phyloP scores from a whole-genome alignment of 257 asterid genomes.

The Prunella vulgaris region DNA sequence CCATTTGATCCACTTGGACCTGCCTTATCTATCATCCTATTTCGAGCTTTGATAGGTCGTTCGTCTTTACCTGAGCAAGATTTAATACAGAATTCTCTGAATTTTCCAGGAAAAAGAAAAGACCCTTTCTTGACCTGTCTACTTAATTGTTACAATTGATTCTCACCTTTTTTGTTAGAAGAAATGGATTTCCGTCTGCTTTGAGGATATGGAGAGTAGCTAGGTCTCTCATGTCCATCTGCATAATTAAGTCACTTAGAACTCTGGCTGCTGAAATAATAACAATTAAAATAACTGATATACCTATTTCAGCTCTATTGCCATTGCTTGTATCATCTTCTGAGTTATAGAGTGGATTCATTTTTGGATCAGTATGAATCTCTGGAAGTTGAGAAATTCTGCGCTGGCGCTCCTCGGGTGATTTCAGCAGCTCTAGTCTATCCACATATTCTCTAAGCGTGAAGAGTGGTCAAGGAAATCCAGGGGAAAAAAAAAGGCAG shows the following conservation, averaged over 20 bases:
- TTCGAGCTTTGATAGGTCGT: slow-evolving; percentile 26
- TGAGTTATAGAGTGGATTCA: slow-evolving; percentile 68
- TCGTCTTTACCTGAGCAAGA: slow-evolving; percentile 59
- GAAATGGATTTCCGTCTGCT: slow-evolving; percentile 29
- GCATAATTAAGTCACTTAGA: slow-evolving; percentile 20
- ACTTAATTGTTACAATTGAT: not conserved
- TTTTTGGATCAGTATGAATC: slow-evolving; percentile 75
- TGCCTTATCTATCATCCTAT: slow-evolving; percentile 31
- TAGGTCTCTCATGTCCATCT: slow-evolving; percentile 32
- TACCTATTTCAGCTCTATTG: slow-evolving; percentile 44
- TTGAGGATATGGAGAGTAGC: slow-evolving; percentile 22
- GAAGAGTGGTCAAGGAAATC: slow-evolving; percentile 58
- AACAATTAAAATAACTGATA: not conserved
- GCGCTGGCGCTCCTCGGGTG: slow-evolving; percentile 70
- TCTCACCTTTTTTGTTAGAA: slow-evolving; percentile 36
- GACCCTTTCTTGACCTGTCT: not conserved
- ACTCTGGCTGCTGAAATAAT: not conserved
- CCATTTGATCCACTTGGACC: slow-evolving; percentile 33
- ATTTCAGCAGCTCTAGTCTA: slow-evolving; percentile 57
- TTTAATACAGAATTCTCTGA: slow-evolving; percentile 8
- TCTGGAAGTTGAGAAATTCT: slow-evolving; percentile 61
- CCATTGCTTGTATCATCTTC: slow-evolving; percentile 49
- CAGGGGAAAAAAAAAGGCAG: not conserved
- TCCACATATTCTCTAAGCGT: slow-evolving; percentile 70
- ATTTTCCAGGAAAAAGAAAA: slow-evolving; percentile 9